Conservation (phyloP, 352 stramenopile species). For the Thalassiosira pacifica region DNA sequence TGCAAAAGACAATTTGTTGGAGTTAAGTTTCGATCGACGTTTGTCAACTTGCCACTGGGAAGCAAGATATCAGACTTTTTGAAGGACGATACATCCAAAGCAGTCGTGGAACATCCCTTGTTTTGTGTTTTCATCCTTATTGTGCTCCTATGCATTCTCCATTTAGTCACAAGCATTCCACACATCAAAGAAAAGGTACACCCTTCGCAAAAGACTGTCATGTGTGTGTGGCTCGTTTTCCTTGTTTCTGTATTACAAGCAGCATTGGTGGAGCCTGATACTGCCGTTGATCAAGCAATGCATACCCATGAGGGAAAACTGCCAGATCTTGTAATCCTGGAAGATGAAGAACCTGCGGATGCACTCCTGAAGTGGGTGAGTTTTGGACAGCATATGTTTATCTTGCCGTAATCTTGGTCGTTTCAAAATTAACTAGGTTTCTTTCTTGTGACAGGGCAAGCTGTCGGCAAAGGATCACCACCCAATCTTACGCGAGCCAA, state of each 20-base stretch:
- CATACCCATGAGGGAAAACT: slow-evolving; percentile 66
- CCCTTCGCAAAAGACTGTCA: slow-evolving; percentile 35
- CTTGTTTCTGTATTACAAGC: slow-evolving; percentile 61
- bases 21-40: slow-evolving; percentile 61
- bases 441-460: no score
- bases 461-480: slow-evolving; percentile 56
- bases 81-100: slow-evolving; percentile 50
- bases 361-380: slow-evolving; percentile 67
- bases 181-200: slow-evolving; percentile 46
- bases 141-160: slow-evolving; percentile 38
- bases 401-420: no score
- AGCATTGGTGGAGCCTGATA: slow-evolving; percentile 61
- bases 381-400: no score
- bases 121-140: slow-evolving; percentile 58
- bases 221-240: slow-evolving; percentile 42
- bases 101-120: slow-evolving; percentile 62
- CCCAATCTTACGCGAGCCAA: slow-evolving; percentile 62
- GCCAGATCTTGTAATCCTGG: slow-evolving; percentile 63
- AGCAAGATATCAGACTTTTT: slow-evolving; percentile 44
- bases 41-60: slow-evolving; percentile 60
- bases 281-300: slow-evolving; percentile 58
- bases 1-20: slow-evolving; percentile 68
- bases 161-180: slow-evolving; percentile 33
- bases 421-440: no score
- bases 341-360: slow-evolving; percentile 70